Evolutionary conservation across 495 filamentous ascomycete species (phyloP).

Genomic region (Friedmanniomyces simplex): DNA sequence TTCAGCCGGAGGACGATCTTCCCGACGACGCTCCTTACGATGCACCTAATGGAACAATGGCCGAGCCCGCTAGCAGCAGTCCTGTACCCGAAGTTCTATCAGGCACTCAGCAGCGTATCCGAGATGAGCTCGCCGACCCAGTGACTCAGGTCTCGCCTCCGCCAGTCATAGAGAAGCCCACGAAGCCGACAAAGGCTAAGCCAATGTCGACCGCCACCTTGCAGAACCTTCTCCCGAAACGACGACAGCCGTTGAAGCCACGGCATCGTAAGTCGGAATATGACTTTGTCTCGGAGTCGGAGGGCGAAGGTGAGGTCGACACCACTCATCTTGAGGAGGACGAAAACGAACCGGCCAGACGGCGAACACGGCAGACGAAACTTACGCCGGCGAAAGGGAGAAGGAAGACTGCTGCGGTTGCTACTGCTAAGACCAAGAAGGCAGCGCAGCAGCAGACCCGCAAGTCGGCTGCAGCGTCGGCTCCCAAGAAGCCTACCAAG

Average conservation of each 20-base stretch:
- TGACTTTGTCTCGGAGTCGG: conserved; percentile 23
- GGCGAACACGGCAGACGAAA: conserved; percentile 15
- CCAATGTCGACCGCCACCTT: conserved; percentile 29
- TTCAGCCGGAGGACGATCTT: not conserved
- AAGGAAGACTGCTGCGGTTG: not conserved
- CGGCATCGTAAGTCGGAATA: conserved; percentile 19
- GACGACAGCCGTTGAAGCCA: conserved; percentile 17
- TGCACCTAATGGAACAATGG: conserved; percentile 9
- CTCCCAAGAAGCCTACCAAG: conserved; percentile 20
- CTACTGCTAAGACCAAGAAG: conserved; percentile 20
- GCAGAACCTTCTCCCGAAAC: conserved; percentile 28
- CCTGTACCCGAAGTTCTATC: not conserved
- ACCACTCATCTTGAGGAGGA: conserved; percentile 24
- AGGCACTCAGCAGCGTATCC: conserved; percentile 1
- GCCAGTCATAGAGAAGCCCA: conserved; percentile 16
- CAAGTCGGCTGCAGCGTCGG: not conserved
- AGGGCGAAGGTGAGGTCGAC: conserved; percentile 10
- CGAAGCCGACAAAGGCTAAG: conserved; percentile 21
- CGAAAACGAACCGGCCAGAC: conserved; percentile 29
- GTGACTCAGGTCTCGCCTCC: conserved; percentile 29
- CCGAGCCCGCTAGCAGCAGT: conserved; percentile 21
- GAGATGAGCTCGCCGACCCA: conserved; percentile 14
- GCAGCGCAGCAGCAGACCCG: not conserved
- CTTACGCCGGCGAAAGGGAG: not conserved
- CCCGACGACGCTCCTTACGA: conserved; percentile 12